Conservation (phyloP, 129 eudicot species). For the Artemisia tridentata region DNA sequence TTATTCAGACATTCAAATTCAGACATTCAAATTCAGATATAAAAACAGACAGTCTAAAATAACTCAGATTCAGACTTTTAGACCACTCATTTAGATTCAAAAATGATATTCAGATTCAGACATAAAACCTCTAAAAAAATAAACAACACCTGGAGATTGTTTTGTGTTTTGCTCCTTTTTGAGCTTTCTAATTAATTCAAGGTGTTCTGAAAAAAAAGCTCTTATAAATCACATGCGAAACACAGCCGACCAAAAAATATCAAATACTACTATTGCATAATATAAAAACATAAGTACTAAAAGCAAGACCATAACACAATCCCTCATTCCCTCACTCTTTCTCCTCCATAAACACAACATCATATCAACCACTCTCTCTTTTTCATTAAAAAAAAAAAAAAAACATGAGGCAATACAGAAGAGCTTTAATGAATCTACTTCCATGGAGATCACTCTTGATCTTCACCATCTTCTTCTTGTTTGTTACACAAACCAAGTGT, state of each 20-base stretch:
- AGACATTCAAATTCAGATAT: no score
- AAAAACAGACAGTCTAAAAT: no score
- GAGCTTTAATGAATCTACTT: conserved; percentile 8
- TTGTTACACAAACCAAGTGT: conserved; percentile 29
- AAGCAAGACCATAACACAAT: not conserved
- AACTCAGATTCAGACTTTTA: no score
- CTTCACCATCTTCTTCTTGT: conserved; percentile 10
- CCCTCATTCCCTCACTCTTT: not conserved
- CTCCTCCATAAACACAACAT: not conserved
- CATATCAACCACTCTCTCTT: not conserved
- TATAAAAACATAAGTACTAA: not conserved
- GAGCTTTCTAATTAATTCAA: no score
- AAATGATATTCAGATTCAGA: no score
- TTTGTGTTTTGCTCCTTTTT: no score
- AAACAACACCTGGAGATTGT: no score
- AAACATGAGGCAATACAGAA: conserved; percentile 5
- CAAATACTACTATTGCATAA: not conserved
- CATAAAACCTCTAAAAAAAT: no score
- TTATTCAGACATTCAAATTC: no score
- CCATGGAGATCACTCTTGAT: conserved; percentile 12
- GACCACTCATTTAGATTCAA: no score
- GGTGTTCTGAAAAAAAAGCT: no score
- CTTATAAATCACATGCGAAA: no score
- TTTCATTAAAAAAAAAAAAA: not conserved
- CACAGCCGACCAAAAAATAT: not conserved